Evolutionary conservation across 257 asterid species (phyloP), one percentile per base, ranked within the genome.

Genomic region (Fraxinus cuspidata): DNA sequence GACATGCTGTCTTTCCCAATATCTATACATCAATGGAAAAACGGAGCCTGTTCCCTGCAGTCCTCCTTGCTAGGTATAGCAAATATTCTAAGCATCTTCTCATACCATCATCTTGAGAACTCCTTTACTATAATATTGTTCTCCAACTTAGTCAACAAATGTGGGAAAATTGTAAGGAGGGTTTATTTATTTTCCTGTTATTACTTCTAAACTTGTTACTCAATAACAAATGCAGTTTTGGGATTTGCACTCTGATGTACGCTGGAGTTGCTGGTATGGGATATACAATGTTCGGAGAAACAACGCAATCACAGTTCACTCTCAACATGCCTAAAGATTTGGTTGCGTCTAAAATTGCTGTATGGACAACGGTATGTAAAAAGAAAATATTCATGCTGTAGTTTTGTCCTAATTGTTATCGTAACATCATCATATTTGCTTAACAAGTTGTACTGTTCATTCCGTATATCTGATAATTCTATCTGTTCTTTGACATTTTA

Each of bases 1-100:
- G 99, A 1, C 98, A 96, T 67, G 98, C 98, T 12, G 97, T 96
- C 38, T 90, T 96, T 63, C 99, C 99, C 58, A 96, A 93, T 75
- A 96, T 96, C 74, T 96, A 96, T 79, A 84, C 94, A 2, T 96
- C 99, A 8, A 83, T 96, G 98, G 91, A 84, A 75, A 92, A 90
- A 60, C 97, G 88, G 21, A 88, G 83, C 74, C 95, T 92, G 86
- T 96, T 75, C 83, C 92, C 98, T 40, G 70, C 90, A 7, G 96
- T 96, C 65, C 97, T 96, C 75, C 81, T 93, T 74, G 67, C 87
- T 63, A 89, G 98, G 99, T 94, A 83, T 76, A 75, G 3, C 3
- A 40, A 47, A 69, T 2, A 4, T 47, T 0, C 66, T 7, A 9
- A 15, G 32, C 4, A 32, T 67, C 5, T 8, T 40, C 79, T 42